These are phyloP conservation scores for Blastobotrys petasosporus DNA, from an alignment of 1,139 yeast species.

Conservation along the genomic window DNA sequence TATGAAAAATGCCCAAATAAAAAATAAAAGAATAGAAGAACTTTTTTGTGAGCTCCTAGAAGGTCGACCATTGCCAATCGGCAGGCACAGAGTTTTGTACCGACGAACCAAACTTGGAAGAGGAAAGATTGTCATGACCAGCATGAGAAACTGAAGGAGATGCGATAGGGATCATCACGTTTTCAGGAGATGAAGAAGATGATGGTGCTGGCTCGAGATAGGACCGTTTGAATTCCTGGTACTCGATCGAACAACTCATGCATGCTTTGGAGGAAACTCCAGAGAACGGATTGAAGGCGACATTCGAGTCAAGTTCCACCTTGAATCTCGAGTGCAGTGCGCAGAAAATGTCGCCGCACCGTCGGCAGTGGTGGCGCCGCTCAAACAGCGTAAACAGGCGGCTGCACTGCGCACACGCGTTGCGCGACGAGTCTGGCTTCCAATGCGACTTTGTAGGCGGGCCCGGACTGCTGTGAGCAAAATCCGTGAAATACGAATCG, in stretches of 20 bases:
- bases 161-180: neutral
- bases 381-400: slow-evolving; percentile 46
- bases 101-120: neutral
- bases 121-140: slow-evolving; percentile 4
- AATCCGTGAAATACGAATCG: neutral
- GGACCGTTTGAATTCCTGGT: slow-evolving; percentile 14
- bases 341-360: slow-evolving; percentile 90
- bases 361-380: slow-evolving; percentile 88
- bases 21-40: neutral
- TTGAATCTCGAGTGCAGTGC: slow-evolving; percentile 50
- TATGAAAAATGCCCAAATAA: neutral
- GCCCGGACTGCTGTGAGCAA: slow-evolving; percentile 3
- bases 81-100: slow-evolving; percentile 31
- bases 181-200: neutral
- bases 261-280: slow-evolving; percentile 78
- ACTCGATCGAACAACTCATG: slow-evolving; percentile 63
- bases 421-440: slow-evolving; percentile 64
- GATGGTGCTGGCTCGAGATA: neutral
- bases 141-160: slow-evolving; percentile 4
- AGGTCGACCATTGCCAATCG: slow-evolving; percentile 43
- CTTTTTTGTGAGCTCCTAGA: slow-evolving; percentile 19
- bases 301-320: slow-evolving; percentile 61
- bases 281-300: slow-evolving; percentile 57
- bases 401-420: slow-evolving; percentile 63
- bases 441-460: slow-evolving; percentile 46